Evolutionary conservation across 2,329 filamentous ascomycete species (phyloP), one percentile per base, ranked within the genome.

Genomic region (Epichloe hybrida): DNA sequence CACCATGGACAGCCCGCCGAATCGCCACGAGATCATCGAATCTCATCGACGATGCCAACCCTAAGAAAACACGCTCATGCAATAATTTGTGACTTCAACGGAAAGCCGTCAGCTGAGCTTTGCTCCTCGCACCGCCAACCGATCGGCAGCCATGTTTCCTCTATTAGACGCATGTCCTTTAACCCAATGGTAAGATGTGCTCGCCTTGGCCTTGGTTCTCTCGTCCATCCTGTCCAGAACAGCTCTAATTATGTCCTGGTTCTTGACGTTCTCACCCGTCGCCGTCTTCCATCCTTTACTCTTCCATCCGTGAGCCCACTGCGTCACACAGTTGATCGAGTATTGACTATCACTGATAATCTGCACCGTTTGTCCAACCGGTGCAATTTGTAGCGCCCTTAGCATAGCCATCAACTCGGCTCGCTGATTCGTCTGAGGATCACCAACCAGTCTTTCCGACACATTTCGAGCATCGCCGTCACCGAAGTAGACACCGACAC

Each of bases 281-380:
- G 79, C 69, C n/a, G 82, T 95, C 62, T 76, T 77, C 91, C 91
- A 98, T 5, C 76, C 76, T 58, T 91, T 80, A 51, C 68, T 75
- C 55, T 80, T 73, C 93, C 93, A 97, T 51, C 77, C 82, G 21
- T 69, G 66, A 61, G 81, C 89, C 91, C 93, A 98, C 43, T 81
- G 76, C 1, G 84, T 95, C 27, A 89, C 80, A 62, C 91, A 97
- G 57, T 90, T 84, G 66, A 96, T 95, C 1, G 87, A 78, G 69
- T 97, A 97, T 61, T 83, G 82, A 66, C 86, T 93, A 68, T 98
- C 93, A n/a, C 83, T 89, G 63, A 83, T 77, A 57, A 98, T 94
- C 51, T 82, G 76, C 12, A 94, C 77, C 53, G 81, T 73, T 52
- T 85, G 76, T 52, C 83, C 74, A 15, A 77, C 68, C 0, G 86